Evolutionary conservation across 257 asterid species (phyloP).

Genomic region (Nyctanthes arbortristis): DNA sequence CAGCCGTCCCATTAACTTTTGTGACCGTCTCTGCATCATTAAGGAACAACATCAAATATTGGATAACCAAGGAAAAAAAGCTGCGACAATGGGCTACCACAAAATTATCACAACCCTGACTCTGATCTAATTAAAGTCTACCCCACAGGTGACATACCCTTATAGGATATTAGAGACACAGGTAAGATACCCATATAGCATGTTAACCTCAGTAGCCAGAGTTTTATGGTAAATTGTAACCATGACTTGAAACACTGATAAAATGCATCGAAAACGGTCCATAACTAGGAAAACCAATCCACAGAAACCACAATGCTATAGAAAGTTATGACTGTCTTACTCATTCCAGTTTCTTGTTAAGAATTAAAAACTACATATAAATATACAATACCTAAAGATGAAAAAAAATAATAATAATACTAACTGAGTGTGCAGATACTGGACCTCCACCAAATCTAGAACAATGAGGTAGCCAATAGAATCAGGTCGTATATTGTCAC

Average conservation of each 20-base stretch:
- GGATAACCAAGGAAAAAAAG: not conserved
- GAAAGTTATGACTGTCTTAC: not conserved
- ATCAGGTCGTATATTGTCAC: not conserved
- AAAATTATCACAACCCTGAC: not conserved
- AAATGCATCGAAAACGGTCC: conserved; percentile 12
- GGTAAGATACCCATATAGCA: not conserved
- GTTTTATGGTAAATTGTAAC: not conserved
- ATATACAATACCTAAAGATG: no score
- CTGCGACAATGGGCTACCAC: not conserved
- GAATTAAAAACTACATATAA: conserved; percentile 4
- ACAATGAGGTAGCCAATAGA: not conserved
- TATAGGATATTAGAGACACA: no score
- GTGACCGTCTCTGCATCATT: conserved; percentile 65
- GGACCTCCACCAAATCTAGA: conserved; percentile 4
- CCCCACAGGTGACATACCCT: not conserved
- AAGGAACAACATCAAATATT: conserved; percentile 34
- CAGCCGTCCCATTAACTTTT: conserved; percentile 75
- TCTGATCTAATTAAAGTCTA: not conserved
- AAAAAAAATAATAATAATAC: not conserved
- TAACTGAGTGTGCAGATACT: conserved; percentile 9
- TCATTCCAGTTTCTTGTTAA: not conserved
- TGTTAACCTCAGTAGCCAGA: not conserved
- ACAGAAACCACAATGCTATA: not conserved
- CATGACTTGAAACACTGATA: conserved; percentile 9
- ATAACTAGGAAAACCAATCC: conserved; percentile 6